Percentiles rank a stretch among this genome's conserved stretches.
Evolutionary conservation across 1,284 basidiomycete species (phyloP).

Genomic region (Heliocybe sulcata): DNA sequence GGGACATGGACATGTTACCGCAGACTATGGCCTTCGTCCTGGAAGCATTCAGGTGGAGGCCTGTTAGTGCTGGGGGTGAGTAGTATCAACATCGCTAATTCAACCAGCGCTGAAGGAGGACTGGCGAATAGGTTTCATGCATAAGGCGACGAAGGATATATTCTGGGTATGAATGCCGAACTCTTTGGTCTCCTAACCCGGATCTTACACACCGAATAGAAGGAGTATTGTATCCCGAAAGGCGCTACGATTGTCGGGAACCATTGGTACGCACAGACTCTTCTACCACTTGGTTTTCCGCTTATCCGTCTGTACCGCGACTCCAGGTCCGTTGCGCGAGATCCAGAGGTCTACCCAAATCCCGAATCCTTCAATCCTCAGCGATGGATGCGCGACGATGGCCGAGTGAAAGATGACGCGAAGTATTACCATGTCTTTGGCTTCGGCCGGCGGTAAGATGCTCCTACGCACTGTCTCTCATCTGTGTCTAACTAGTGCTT

Average conservation of each 20-base stretch:
- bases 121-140: constrained; percentile 5
- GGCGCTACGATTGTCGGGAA: constrained; percentile 9
- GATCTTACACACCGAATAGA: not conserved
- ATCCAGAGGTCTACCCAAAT: constrained; percentile 15
- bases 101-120: not conserved
- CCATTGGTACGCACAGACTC: constrained; percentile 1
- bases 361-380: constrained; percentile 12
- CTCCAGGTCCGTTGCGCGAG: constrained; percentile 12
- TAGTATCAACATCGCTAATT: not conserved
- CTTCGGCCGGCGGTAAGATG: constrained; percentile 10
- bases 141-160: constrained; percentile 10
- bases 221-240: constrained; percentile 8
- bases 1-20: constrained; percentile 42
- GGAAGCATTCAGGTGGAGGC: constrained; percentile 47
- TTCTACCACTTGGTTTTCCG: not conserved
- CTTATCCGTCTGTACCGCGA: not conserved
- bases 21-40: constrained; percentile 54
- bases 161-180: constrained; percentile 5
- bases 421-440: constrained; percentile 9
- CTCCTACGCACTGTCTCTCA: not conserved
- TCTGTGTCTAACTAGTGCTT: not conserved
- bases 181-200: not conserved
- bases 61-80: constrained; percentile 14
- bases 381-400: constrained; percentile 10
- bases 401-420: constrained; percentile 8